phyloP scores from a whole-genome alignment of 768 basidiomycete species.

The Rhizopogon roseolus region DNA sequence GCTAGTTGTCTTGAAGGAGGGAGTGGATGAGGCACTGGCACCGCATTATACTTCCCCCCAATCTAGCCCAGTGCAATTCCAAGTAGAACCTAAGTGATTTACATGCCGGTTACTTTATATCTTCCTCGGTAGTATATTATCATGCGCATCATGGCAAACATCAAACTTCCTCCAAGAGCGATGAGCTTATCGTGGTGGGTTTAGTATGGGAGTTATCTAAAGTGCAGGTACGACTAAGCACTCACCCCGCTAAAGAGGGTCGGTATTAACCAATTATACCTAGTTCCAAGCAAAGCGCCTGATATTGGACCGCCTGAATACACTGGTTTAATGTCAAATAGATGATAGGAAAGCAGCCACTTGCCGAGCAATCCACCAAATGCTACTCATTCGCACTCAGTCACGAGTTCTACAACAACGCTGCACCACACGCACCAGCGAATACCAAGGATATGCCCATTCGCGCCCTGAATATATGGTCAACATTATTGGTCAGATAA shows the following conservation, averaged over 20 bases:
- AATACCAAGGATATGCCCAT: conserved; percentile 47
- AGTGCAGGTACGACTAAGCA: not conserved
- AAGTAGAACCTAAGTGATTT: too few species aligned
- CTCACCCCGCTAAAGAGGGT: conserved; percentile 46
- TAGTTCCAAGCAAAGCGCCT: conserved; percentile 47
- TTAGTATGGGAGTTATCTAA: not conserved
- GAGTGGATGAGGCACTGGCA: too few species aligned
- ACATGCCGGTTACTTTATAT: too few species aligned
- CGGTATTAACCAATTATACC: conserved; percentile 55
- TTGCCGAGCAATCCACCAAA: conserved; percentile 18
- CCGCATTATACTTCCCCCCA: too few species aligned
- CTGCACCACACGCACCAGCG: conserved; percentile 25
- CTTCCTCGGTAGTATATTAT: not conserved
- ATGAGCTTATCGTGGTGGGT: not conserved
- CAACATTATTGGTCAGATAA: not conserved
- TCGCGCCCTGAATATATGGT: conserved; percentile 17
- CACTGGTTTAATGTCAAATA: conserved; percentile 21
- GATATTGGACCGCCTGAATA: conserved; percentile 50
- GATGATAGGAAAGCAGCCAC: not conserved
- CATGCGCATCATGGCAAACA: not conserved
- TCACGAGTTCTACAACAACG: not conserved
- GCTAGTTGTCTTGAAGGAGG: too few species aligned
- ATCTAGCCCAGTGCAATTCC: too few species aligned
- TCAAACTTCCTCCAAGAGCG: not conserved
- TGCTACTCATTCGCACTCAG: conserved; percentile 7